Evolutionary conservation across 345 rosid genomes (phyloP), one percentile per base, ranked within the genome.

Genomic region (Atalantia buxifolia): DNA sequence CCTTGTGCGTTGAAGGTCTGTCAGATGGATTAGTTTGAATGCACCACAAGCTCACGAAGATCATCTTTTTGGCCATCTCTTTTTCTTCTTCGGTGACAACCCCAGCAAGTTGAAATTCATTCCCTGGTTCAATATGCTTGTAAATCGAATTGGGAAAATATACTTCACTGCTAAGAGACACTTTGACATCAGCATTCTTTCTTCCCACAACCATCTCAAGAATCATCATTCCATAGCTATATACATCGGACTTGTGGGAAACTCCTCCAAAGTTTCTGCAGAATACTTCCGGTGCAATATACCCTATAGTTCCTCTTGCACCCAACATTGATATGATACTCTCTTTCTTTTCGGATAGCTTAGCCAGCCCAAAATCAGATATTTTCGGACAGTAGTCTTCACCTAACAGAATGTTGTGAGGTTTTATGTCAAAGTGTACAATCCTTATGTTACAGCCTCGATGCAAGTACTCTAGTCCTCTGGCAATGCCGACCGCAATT

Each of bases 391-490:
- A 55, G 14, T 86, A 77, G 10, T 81, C 55, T 2, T 83, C 67
- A 63, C 88, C 86, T 1, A 85, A 77, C 2, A 89, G 77, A 28
- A 87, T 78, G 61, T 86, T 89, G 0, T 86, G 84, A 12, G 90
- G 90, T 40, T 89, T 87, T 9, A 85, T 86, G 30, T 87, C 89
- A 7, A 89, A 84, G 75, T 87, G 89, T 31, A 87, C 48, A n/a
- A 89, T 89, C 71, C 83, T 86, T 21, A 86, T 82, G 73, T 59
- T 86, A 81, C 91, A 89, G 9, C 91, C 92, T 10, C 78, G 8
- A 64, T 88, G 92, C 31, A 87, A 81, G 66, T 89, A 86, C 72
- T 87, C 88, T n/a, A 87, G 76, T 60, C 92, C 90, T 74, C 85
- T 81, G 48, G 88, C 90, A 24, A 89, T 72, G 0, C 89, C 90